Percentiles rank a stretch among this genome's conserved stretches.
Conservation (phyloP, 179 eudicot genomes). For the Patellifolia procumbens region DNA sequence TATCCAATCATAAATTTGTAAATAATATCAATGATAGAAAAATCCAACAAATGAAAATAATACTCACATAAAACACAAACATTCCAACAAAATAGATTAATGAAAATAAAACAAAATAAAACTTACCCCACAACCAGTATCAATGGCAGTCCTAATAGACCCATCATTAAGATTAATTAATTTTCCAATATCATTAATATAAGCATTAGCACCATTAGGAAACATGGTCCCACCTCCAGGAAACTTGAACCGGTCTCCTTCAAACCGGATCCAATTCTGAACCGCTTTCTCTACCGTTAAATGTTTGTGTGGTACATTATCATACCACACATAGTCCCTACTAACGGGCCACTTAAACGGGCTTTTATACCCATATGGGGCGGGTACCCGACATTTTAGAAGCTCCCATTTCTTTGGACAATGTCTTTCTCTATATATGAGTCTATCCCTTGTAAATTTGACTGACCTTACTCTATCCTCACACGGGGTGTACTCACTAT, state of each 20-base stretch:
- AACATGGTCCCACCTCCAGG: conserved; percentile 94
- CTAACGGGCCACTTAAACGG: too few species aligned
- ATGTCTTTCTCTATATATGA: conserved; percentile 66
- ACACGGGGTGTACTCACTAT: conserved; percentile 80
- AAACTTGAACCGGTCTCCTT: conserved; percentile 74
- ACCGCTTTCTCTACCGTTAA: conserved; percentile 80
- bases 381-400: conserved; percentile 58
- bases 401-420: conserved; percentile 54
- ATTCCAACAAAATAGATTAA: background rate
- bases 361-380: too few species aligned
- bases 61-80: background rate
- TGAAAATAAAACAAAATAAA: background rate
- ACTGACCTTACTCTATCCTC: conserved; percentile 51
- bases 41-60: background rate
- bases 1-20: background rate
- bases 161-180: conserved; percentile 63
- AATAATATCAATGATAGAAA: background rate
- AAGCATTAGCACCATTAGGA: conserved; percentile 68
- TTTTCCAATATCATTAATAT: conserved; percentile 63
- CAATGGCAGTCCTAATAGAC: conserved; percentile 75
- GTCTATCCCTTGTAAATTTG: conserved; percentile 42
- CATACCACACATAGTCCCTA: conserved; percentile 69
- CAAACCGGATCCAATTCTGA: conserved; percentile 72
- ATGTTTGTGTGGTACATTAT: conserved; percentile 72
- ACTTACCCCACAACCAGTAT: conserved; percentile 89